Conservation (phyloP, 2,329 filamentous ascomycete genomes). For the Lachnellula cervina region DNA sequence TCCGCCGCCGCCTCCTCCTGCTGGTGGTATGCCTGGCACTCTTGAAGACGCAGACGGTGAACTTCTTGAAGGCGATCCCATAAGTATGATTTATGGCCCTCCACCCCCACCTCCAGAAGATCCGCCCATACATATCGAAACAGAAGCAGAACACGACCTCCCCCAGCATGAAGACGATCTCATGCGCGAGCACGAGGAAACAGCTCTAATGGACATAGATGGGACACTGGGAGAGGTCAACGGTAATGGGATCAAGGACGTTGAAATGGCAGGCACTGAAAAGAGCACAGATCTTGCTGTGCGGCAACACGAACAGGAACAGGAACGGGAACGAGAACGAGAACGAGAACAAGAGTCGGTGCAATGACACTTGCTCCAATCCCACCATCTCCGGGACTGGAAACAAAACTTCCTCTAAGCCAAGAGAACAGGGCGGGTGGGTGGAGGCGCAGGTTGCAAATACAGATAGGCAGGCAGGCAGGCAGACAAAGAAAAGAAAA, state of each 20-base stretch:
- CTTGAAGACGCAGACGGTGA: constrained; percentile 3
- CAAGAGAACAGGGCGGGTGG: neutral
- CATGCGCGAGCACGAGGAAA: constrained; percentile 30
- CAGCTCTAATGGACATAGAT: constrained; percentile 26
- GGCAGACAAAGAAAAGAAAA: neutral
- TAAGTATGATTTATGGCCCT: neutral
- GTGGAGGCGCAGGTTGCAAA: neutral
- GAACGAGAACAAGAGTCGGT: neutral
- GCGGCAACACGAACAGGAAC: too few relatives aligned
- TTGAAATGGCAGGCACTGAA: neutral
- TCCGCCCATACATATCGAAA: constrained; percentile 4
- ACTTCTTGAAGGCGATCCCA: neutral
- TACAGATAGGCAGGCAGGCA: neutral
- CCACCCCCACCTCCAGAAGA: neutral
- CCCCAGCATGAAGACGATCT: constrained; percentile 28
- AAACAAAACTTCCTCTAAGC: neutral
- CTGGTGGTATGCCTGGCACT: constrained; percentile 8
- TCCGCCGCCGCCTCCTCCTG: constrained; percentile 26
- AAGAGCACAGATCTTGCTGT: neutral
- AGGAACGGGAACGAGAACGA: neutral
- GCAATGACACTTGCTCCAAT: neutral
- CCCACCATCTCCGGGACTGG: neutral
- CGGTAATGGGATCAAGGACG: neutral
- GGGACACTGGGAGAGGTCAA: neutral
- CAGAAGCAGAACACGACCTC: constrained; percentile 21